A percentile compares a stretch with the other conserved stretches of the same genome.
phyloP scores from a whole-genome alignment of 73 alveolate species.

The Stentor coeruleus region DNA sequence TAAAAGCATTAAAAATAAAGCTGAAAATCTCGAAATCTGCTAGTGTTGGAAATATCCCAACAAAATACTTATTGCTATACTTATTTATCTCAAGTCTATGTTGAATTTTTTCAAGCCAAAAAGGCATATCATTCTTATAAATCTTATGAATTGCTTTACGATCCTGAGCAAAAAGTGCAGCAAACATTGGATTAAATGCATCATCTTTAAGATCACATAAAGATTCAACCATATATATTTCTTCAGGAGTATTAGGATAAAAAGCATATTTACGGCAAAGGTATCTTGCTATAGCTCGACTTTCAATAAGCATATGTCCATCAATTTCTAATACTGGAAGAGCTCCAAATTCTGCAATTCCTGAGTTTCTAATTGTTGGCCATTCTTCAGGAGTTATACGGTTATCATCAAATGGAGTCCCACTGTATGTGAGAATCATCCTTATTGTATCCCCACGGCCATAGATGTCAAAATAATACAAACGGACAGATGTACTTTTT shows the following conservation, averaged over 20 bases:
- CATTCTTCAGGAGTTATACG: conserved; percentile 36
- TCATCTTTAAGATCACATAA: conserved; percentile 31
- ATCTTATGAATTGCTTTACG: too few relatives aligned
- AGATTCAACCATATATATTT: conserved; percentile 54
- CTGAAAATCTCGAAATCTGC: conserved; percentile 7
- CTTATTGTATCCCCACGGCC: conserved; percentile 52
- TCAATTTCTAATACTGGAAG: conserved; percentile 40
- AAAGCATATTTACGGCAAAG: conserved; percentile 51
- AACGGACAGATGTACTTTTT: too few relatives aligned
- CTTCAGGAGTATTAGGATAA: conserved; percentile 60
- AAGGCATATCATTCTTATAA: too few relatives aligned
- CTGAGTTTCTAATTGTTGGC: conserved; percentile 31
- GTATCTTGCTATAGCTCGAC: conserved; percentile 37
- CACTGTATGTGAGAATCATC: conserved; percentile 36
- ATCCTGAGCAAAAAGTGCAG: background rate
- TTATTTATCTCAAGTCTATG: conserved; percentile 1
- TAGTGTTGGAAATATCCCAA: background rate
- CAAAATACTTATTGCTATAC: background rate
- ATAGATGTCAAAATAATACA: too few relatives aligned
- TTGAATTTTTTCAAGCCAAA: background rate
- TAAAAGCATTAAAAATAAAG: background rate
- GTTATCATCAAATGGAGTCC: conserved; percentile 31
- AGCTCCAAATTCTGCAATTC: conserved; percentile 35
- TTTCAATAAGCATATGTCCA: conserved; percentile 28
- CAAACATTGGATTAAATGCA: background rate